A percentile compares a stretch with the other conserved stretches of the same genome.
Conservation (phyloP, 352 stramenopile genomes). For the Globisporangium abappressorium region DNA sequence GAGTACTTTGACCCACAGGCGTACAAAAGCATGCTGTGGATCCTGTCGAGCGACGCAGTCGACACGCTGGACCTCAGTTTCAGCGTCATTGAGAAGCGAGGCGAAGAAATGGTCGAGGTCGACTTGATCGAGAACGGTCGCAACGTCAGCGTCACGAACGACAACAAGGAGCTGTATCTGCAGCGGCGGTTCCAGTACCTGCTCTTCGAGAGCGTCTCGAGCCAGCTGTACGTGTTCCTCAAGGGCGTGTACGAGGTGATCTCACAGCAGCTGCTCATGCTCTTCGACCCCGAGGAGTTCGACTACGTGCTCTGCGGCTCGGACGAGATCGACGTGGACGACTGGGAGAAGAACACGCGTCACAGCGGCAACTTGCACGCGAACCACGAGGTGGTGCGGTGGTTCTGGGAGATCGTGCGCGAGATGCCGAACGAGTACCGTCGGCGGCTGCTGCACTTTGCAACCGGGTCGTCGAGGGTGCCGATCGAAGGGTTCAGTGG, state of each 20-base stretch:
- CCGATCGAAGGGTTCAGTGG: too few relatives aligned
- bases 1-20: background rate
- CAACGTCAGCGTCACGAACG: slow-evolving; percentile 79
- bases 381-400: slow-evolving; percentile 93
- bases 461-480: too few relatives aligned
- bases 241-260: slow-evolving; percentile 93
- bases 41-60: background rate
- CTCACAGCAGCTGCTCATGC: slow-evolving; percentile 86
- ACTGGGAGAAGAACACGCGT: slow-evolving; percentile 95
- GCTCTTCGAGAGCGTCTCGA: slow-evolving; percentile 82
- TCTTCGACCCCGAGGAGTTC: slow-evolving; percentile 94
- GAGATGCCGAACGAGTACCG: too few relatives aligned
- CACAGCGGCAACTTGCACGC: slow-evolving; percentile 91
- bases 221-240: slow-evolving; percentile 74
- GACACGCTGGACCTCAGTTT: background rate
- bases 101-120: slow-evolving; percentile 13
- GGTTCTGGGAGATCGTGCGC: too few relatives aligned
- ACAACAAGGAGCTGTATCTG: slow-evolving; percentile 90
- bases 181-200: slow-evolving; percentile 87
- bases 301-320: slow-evolving; percentile 93
- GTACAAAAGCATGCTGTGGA: background rate
- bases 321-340: slow-evolving; percentile 91
- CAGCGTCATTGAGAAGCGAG: background rate
- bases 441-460: too few relatives aligned
- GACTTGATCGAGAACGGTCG: slow-evolving; percentile 41